phyloP scores from a whole-genome alignment of 1,284 basidiomycete genomes.

The Cystobasidiaceae sp. region DNA sequence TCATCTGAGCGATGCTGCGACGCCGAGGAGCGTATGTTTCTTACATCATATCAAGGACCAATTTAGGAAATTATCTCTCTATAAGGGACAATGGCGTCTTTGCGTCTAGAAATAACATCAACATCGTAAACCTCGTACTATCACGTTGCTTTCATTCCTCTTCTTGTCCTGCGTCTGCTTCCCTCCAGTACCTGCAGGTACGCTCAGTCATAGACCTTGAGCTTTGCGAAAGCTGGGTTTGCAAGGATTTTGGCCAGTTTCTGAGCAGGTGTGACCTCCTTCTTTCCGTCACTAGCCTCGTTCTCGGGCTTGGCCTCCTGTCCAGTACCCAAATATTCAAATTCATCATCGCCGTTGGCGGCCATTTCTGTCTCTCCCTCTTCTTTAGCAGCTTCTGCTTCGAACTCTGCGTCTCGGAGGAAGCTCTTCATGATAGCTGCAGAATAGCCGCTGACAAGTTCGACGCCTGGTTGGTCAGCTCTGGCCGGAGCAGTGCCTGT shows the following conservation, averaged over 20 bases:
- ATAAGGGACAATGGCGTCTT: too few relatives aligned
- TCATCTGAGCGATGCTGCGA: too few relatives aligned
- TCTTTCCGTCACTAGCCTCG: background rate
- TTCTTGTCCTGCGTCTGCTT: too few relatives aligned
- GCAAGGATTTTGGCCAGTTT: background rate
- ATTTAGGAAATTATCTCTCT: too few relatives aligned
- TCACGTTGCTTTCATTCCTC: too few relatives aligned
- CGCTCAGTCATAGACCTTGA: background rate
- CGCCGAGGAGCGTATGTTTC: too few relatives aligned
- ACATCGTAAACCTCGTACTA: too few relatives aligned
- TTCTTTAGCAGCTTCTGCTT: conserved; percentile 37
- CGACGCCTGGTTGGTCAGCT: conserved; percentile 56
- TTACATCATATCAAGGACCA: too few relatives aligned
- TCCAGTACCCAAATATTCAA: background rate
- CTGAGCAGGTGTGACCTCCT: background rate
- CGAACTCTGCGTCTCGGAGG: conserved; percentile 46
- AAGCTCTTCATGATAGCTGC: conserved; percentile 65
- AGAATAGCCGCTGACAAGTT: conserved; percentile 63
- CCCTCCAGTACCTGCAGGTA: background rate
- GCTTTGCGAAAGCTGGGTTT: background rate
- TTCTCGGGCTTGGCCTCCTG: background rate
- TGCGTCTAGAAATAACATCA: too few relatives aligned
- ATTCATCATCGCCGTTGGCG: conserved; percentile 45
- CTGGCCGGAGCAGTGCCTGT: conserved; percentile 50
- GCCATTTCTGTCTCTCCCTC: conserved; percentile 38